phyloP scores from a whole-genome alignment of 2,329 filamentous ascomycete genomes.

The Aspergillus sp. region DNA sequence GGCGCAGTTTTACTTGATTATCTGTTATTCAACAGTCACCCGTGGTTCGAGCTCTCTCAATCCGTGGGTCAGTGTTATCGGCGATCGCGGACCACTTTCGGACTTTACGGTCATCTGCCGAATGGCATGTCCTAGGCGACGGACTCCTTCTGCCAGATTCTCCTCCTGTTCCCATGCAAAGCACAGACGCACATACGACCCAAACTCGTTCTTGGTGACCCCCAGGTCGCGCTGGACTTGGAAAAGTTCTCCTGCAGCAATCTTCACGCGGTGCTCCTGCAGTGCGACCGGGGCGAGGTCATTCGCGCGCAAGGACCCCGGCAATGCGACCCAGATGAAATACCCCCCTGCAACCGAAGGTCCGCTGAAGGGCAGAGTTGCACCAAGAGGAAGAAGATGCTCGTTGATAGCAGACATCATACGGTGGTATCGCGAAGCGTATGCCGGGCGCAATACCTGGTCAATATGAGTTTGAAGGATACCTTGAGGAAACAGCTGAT shows the following conservation, averaged over 20 bases:
- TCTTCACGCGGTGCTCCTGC: conserved; percentile 66
- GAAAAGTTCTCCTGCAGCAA: conserved; percentile 73
- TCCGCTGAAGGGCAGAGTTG: conserved; percentile 40
- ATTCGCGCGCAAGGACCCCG: conserved; percentile 56
- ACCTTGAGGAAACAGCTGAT: conserved; percentile 57
- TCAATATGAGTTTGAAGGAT: conserved; percentile 59
- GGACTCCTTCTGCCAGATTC: conserved; percentile 68
- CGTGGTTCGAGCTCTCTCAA: neutral
- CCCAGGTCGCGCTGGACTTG: conserved; percentile 63
- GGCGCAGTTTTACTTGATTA: neutral
- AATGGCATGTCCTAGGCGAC: conserved; percentile 58
- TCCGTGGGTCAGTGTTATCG: neutral
- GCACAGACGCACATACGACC: conserved; percentile 66
- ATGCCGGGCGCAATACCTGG: conserved; percentile 59
- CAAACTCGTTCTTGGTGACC: conserved; percentile 59
- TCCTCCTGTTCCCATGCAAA: conserved; percentile 74
- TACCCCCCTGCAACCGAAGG: conserved; percentile 72
- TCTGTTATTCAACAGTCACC: neutral
- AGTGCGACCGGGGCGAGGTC: conserved; percentile 63
- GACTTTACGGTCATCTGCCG: conserved; percentile 9
- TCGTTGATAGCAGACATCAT: conserved; percentile 64
- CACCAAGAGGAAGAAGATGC: conserved; percentile 66
- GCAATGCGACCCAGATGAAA: conserved; percentile 79
- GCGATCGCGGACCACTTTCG: neutral
- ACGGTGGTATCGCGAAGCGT: conserved; percentile 56